phyloP scores from a whole-genome alignment of 371 early-diverging fungal species.

The Zopfochytrium polystomum region DNA sequence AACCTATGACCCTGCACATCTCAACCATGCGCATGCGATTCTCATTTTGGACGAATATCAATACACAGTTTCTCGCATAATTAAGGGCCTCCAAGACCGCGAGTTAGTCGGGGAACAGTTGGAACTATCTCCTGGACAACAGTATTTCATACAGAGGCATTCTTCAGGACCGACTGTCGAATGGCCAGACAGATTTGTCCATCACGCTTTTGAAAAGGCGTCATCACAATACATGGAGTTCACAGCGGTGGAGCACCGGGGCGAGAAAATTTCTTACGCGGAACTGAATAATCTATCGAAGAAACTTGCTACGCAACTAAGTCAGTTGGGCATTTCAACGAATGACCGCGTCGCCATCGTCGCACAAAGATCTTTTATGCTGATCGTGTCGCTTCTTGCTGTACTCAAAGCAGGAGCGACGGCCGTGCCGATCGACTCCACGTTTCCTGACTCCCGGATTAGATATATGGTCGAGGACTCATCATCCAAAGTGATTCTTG shows the following conservation, averaged over 20 bases:
- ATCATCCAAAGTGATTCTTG: neutral
- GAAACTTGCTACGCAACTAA: constrained; percentile 5
- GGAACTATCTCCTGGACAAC: constrained; percentile 2
- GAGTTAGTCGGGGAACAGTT: no score
- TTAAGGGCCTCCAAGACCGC: no score
- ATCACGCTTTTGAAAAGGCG: constrained; percentile 3
- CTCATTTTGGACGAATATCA: constrained; percentile 7
- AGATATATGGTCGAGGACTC: constrained; percentile 18
- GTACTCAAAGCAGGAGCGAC: constrained; percentile 39
- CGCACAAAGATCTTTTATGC: constrained; percentile 12
- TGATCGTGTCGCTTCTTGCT: constrained; percentile 23
- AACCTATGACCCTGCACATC: neutral
- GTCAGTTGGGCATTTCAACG: neutral
- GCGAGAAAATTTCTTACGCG: constrained; percentile 5
- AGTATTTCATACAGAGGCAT: neutral
- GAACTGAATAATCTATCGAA: constrained; percentile 11
- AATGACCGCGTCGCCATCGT: constrained; percentile 18
- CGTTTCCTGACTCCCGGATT: constrained; percentile 16
- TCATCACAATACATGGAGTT: neutral
- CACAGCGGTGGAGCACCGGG: constrained; percentile 4
- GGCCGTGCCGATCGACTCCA: constrained; percentile 33
- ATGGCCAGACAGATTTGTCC: neutral
- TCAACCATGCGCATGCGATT: neutral
- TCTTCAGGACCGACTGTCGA: neutral
- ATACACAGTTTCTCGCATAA: no score